Conservation (phyloP, 2,329 filamentous ascomycete species). For the Ophiostoma tasmaniense region DNA sequence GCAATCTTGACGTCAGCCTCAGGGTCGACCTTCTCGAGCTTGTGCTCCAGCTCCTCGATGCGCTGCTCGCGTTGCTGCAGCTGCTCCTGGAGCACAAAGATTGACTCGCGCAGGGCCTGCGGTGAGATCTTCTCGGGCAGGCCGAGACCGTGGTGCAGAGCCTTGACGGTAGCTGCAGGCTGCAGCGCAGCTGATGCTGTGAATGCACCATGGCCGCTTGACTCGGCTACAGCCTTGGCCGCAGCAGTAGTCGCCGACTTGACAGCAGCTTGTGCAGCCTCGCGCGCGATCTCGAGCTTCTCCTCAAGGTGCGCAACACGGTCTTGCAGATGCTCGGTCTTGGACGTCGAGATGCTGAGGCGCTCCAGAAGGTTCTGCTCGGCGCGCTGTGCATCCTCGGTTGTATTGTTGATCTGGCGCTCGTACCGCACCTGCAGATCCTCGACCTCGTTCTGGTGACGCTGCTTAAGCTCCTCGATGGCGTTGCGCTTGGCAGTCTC, state of each 20-base stretch:
- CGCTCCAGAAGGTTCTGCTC: slow-evolving; percentile 76
- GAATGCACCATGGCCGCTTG: slow-evolving; percentile 14
- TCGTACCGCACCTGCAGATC: slow-evolving; percentile 69
- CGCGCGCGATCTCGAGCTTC: slow-evolving; percentile 80
- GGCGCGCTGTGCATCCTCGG: slow-evolving; percentile 72
- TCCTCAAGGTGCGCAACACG: slow-evolving; percentile 79
- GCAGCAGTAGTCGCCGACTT: slow-evolving; percentile 59
- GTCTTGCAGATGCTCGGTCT: slow-evolving; percentile 77
- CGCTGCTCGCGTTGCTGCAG: slow-evolving; percentile 85
- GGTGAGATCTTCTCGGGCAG: slow-evolving; percentile 83
- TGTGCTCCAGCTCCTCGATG: slow-evolving; percentile 78
- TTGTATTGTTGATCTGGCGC: slow-evolving; percentile 60
- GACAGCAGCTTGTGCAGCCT: slow-evolving; percentile 75
- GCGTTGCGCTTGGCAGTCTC: slow-evolving; percentile 34
- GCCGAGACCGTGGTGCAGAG: slow-evolving; percentile 36
- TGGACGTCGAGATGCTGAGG: slow-evolving; percentile 72
- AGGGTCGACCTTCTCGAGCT: slow-evolving; percentile 59
- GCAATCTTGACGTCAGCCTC: slow-evolving; percentile 75
- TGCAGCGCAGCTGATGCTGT: slow-evolving; percentile 22
- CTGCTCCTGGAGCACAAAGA: slow-evolving; percentile 93
- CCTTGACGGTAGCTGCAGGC: slow-evolving; percentile 27
- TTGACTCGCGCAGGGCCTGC: slow-evolving; percentile 89
- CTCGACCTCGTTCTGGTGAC: slow-evolving; percentile 61
- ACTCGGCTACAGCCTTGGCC: slow-evolving; percentile 42
- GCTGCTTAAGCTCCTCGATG: slow-evolving; percentile 43